Evolutionary conservation across 306 rosid genomes (phyloP).

Genomic region (Prunus davidiana): DNA sequence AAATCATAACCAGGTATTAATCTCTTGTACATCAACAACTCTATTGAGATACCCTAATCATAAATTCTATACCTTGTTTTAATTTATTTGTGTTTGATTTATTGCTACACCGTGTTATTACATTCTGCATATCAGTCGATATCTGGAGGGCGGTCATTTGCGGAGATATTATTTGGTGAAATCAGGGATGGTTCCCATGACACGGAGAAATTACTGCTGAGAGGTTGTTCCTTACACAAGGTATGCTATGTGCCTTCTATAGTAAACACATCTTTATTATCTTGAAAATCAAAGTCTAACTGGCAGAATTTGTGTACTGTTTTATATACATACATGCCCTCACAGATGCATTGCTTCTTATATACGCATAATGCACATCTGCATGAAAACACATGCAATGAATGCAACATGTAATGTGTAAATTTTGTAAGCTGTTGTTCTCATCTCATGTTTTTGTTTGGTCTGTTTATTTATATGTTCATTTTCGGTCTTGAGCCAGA

Average conservation of each 20-base stretch:
- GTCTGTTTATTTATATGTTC: conserved; percentile 15
- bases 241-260: conserved; percentile 40
- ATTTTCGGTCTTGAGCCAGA: conserved; percentile 37
- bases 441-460: not conserved
- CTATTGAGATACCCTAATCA: not conserved
- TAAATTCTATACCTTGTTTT: not conserved
- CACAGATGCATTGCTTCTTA: not conserved
- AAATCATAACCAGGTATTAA: conserved; percentile 86
- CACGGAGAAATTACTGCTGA: conserved; percentile 49
- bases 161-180: conserved; percentile 81
- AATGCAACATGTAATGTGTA: not conserved
- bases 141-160: conserved; percentile 82
- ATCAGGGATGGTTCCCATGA: conserved; percentile 41
- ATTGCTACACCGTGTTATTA: not conserved
- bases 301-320: not conserved
- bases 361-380: not conserved
- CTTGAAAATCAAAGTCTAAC: conserved; percentile 5
- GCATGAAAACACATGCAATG: not conserved
- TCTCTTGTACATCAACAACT: not conserved
- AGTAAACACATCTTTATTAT: conserved; percentile 14
- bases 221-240: conserved; percentile 91
- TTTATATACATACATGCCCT: not conserved
- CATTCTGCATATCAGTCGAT: conserved; percentile 62
- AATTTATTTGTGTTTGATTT: not conserved
- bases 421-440: not conserved